phyloP scores from a whole-genome alignment of 208 protist genomes.

The Acanthamoeba castellanii region DNA sequence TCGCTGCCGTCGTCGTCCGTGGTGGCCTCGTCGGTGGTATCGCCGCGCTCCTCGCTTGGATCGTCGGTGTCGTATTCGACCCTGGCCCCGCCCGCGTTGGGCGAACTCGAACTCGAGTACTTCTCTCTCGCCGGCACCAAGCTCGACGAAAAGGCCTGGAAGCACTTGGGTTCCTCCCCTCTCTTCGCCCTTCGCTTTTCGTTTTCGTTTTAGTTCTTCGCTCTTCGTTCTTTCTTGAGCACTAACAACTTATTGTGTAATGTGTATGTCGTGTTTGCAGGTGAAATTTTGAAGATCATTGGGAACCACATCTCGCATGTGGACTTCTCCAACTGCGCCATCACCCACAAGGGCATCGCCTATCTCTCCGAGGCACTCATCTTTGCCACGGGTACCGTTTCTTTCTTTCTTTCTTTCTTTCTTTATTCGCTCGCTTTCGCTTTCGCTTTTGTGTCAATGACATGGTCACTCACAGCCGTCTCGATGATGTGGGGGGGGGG shows the following conservation, averaged over 20 bases:
- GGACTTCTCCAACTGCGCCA: constrained; percentile 25
- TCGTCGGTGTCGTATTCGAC: constrained; percentile 28
- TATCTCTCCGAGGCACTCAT: constrained; percentile 11
- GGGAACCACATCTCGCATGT: constrained; percentile 7
- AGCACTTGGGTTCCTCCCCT: background rate
- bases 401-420: too few species aligned
- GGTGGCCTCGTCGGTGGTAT: background rate
- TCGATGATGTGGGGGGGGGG: background rate
- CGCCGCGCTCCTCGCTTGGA: background rate
- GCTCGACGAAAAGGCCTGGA: constrained; percentile 9
- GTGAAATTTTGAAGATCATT: constrained; percentile 2
- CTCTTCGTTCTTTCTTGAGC: background rate
- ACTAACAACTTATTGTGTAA: background rate
- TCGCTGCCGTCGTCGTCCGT: background rate
- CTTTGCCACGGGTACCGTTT: background rate
- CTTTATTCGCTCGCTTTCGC: too few species aligned
- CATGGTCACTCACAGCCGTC: background rate
- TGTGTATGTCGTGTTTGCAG: background rate
- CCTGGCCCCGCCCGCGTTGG: background rate
- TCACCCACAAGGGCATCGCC: constrained; percentile 7
- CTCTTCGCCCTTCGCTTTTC: background rate
- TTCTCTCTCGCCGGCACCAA: constrained; percentile 9
- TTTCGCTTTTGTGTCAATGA: background rate
- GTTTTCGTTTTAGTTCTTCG: background rate
- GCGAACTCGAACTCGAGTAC: background rate